phyloP scores from a whole-genome alignment of 192 early-diverging fungal genomes.

The Entomortierella parvispora region DNA sequence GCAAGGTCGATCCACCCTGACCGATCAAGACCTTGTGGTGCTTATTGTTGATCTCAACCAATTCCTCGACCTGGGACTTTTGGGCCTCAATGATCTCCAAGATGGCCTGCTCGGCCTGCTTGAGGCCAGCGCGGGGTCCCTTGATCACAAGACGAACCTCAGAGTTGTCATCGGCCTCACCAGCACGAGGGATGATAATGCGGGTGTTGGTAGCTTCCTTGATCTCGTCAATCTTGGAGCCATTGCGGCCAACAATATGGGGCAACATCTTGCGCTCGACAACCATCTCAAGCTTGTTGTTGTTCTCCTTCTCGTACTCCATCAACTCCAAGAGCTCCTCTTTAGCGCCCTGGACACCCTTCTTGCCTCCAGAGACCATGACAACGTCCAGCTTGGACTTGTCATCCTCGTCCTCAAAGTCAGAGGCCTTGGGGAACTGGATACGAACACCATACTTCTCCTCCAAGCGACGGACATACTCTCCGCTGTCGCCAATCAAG shows the following conservation, averaged over 20 bases:
- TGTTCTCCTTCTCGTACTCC: slow-evolving; percentile 85
- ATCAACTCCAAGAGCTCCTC: slow-evolving; percentile 84
- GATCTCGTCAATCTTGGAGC: slow-evolving; percentile 78
- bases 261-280: slow-evolving; percentile 75
- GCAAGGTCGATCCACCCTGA: slow-evolving; percentile 67
- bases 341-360: slow-evolving; percentile 82
- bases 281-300: slow-evolving; percentile 68
- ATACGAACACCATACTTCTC: slow-evolving; percentile 81
- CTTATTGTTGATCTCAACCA: slow-evolving; percentile 58
- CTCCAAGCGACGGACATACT: slow-evolving; percentile 77
- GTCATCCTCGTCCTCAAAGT: slow-evolving; percentile 63
- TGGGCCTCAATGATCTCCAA: slow-evolving; percentile 69
- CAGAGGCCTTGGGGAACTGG: slow-evolving; percentile 70
- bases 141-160: slow-evolving; percentile 58
- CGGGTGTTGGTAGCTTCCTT: slow-evolving; percentile 75
- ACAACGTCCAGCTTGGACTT: slow-evolving; percentile 72
- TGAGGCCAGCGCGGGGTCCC: slow-evolving; percentile 67
- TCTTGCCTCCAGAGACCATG: slow-evolving; percentile 84
- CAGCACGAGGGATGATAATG: slow-evolving; percentile 74
- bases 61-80: slow-evolving; percentile 62
- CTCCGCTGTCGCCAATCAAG: slow-evolving; percentile 76
- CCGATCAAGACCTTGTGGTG: slow-evolving; percentile 78
- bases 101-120: slow-evolving; percentile 65
- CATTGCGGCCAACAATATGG: slow-evolving; percentile 81
- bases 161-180: slow-evolving; percentile 46